Base-by-base conservation (phyloP, 306 rosid genomes). In the Boehmeria nivea region DNA sequence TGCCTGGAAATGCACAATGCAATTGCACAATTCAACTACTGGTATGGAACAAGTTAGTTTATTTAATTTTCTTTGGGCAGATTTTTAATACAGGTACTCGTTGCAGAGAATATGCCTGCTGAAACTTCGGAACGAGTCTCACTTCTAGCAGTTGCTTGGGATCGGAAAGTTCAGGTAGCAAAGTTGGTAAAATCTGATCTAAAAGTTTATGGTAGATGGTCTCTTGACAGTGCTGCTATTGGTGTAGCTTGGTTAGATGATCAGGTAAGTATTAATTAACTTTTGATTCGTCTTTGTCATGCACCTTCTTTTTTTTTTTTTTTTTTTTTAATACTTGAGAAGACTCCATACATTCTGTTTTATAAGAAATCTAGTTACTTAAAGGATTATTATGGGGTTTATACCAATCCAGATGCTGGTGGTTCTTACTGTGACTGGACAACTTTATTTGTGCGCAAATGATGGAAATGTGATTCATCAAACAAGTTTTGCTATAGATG, bases 141-240 rank as follows among this genome's bases (percentile, higher is more conserved):
- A 1, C 67, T 91, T 80, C 99, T 87, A 31, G 99, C 99, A 71
- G 72, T 91, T 75, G 96, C 99, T 59, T 91, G 96, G 99, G 96
- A 87, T 64, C 68, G 82, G 54, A 87, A 82, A 67, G 99, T 91
- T 71, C 93, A 74, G 77, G 99, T 91, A 27, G 99, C 99, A 60
- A 91, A 81, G 75, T 71, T 91, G 72, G 82, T 80, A 53, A 91
- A 83, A 73, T 69, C 95, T 13, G 95, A 81, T 80, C 74, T 91
- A 40, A 82, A 78, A 75, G 82, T 87, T 44, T 81, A 79, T 78
- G 88, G 87, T 50, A 74, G 69, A 64, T 87, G 96, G 96, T 82
- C 89, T 74, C 85, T 91, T 67, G 96, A 91, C 23, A 83, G 93
- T 69, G 85, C 89, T 11, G 96, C 93, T 23, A 69, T 84, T 72